Evolutionary conservation across 176 grass and related monocot genomes (phyloP).

Genomic region (Oryza rufipogon): DNA sequence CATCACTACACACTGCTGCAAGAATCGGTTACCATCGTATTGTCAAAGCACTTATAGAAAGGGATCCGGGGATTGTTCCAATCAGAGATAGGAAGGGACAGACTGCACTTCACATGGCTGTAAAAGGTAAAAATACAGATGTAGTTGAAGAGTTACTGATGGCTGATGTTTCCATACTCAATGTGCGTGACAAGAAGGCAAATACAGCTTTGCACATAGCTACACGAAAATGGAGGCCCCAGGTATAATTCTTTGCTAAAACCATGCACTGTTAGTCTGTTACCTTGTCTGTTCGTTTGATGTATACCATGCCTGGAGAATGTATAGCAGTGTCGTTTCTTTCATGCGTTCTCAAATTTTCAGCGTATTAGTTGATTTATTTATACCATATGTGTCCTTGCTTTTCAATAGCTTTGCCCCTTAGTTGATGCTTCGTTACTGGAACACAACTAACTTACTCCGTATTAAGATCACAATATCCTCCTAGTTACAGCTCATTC

Average conservation of each 20-base stretch:
- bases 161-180: conserved; percentile 86
- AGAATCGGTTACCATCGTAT: conserved; percentile 83
- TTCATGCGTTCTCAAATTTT: neutral
- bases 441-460: neutral
- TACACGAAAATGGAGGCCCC: conserved; percentile 98
- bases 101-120: conserved; percentile 99
- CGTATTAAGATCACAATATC: neutral
- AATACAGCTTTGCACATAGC: conserved; percentile 96
- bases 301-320: neutral
- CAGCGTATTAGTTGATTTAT: neutral
- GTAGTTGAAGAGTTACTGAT: conserved; percentile 87
- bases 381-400: neutral
- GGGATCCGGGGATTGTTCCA: conserved; percentile 73
- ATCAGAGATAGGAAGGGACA: conserved; percentile 95
- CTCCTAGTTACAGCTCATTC: neutral
- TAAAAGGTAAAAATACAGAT: conserved; percentile 92
- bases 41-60: conserved; percentile 76
- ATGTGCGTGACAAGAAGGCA: conserved; percentile 89
- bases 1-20: conserved; percentile 73
- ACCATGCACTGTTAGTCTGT: neutral
- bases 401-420: neutral
- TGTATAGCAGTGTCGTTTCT: neutral
- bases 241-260: conserved; percentile 59
- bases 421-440: neutral
- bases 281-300: neutral